These are phyloP conservation scores for Bipolaris sorokiniana DNA, from an alignment of 2,329 filamentous ascomycete genomes.

Conservation along the genomic window DNA sequence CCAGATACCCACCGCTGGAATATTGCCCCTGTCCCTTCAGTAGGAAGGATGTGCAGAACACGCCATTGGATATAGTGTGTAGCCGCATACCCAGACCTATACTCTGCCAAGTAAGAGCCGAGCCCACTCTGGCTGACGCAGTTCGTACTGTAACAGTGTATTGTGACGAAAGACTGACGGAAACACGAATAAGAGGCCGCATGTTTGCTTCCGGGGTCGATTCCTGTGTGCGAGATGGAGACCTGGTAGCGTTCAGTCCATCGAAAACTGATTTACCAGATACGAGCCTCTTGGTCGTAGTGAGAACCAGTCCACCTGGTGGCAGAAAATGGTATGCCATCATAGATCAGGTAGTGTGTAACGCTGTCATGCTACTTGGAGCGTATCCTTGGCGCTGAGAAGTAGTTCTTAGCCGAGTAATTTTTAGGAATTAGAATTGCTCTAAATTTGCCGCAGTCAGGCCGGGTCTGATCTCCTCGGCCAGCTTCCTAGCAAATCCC, in stretches of 20 bases:
- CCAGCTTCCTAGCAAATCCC: background rate
- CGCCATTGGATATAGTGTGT: background rate
- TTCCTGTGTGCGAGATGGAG: background rate
- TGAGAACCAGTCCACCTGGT: background rate
- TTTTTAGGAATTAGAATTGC: background rate
- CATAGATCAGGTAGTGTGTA: background rate
- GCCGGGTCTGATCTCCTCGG: background rate
- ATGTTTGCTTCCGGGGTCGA: background rate
- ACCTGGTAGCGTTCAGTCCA: background rate
- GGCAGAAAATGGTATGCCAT: background rate
- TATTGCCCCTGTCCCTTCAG: constrained; percentile 8
- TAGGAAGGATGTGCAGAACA: constrained; percentile 1
- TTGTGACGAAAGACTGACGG: background rate
- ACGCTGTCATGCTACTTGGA: background rate
- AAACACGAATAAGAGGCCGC: background rate
- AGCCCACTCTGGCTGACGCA: background rate
- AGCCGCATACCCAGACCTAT: constrained; percentile 3
- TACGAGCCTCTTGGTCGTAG: background rate
- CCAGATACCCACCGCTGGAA: constrained; percentile 5
- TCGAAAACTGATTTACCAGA: background rate
- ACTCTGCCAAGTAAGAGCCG: background rate
- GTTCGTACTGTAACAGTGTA: background rate
- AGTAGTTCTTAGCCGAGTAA: background rate
- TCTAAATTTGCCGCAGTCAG: background rate
- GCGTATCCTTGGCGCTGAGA: background rate